A percentile compares a stretch with the other conserved stretches of the same genome.
Evolutionary conservation across 1,284 basidiomycete genomes (phyloP).

Genomic region (Fomitopsis schrenkii): DNA sequence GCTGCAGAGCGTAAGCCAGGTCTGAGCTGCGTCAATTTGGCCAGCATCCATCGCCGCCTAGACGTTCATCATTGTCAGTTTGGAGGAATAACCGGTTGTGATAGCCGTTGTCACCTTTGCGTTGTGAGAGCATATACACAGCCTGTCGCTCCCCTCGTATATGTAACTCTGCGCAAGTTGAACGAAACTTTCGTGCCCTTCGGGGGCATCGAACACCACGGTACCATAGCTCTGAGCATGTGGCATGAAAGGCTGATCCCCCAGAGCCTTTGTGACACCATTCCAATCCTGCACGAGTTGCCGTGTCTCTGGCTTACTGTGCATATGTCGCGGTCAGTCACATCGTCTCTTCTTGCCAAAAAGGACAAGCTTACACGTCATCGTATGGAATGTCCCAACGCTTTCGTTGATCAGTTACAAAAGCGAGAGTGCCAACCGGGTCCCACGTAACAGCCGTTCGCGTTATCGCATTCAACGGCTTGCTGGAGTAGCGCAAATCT

Average conservation of each 20-base stretch:
- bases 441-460: constrained; percentile 71
- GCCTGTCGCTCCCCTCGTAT: constrained; percentile 52
- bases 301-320: constrained; percentile 48
- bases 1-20: constrained; percentile 65
- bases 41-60: constrained; percentile 63
- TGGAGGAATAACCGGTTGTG: no score
- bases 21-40: constrained; percentile 58
- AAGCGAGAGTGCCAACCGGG: constrained; percentile 62
- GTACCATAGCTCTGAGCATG: constrained; percentile 53
- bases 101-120: constrained; percentile 42
- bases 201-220: constrained; percentile 31
- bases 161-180: constrained; percentile 67
- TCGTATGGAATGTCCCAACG: constrained; percentile 80
- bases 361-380: constrained; percentile 59
- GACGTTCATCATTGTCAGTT: not conserved
- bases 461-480: constrained; percentile 68
- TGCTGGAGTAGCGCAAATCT: constrained; percentile 61
- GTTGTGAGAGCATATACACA: constrained; percentile 51
- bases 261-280: constrained; percentile 42
- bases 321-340: not conserved
- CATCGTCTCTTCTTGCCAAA: not conserved
- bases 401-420: constrained; percentile 57
- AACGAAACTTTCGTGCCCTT: constrained; percentile 50
- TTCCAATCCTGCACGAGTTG: constrained; percentile 33
- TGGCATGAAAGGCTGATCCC: constrained; percentile 46